Percentiles rank a stretch among this genome's conserved stretches.
Conservation (phyloP, 768 basidiomycete genomes). For the Pulveroboletus sp. region DNA sequence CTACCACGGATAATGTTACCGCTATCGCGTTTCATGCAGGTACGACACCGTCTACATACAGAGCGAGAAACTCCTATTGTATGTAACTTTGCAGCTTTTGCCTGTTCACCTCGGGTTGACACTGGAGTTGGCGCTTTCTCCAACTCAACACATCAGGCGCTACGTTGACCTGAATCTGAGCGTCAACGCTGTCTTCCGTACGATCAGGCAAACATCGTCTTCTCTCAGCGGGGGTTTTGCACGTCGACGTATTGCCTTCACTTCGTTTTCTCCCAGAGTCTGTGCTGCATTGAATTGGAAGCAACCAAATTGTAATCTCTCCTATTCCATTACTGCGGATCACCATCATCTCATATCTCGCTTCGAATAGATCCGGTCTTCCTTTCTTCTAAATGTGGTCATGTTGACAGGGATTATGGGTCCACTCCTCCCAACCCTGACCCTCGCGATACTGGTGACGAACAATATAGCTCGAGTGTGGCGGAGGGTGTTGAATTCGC, state of each 20-base stretch:
- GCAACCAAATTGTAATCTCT: conserved; percentile 84
- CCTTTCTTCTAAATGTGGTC: conserved; percentile 85
- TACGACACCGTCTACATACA: conserved; percentile 31
- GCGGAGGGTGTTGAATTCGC: conserved; percentile 92
- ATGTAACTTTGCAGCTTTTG: conserved; percentile 41
- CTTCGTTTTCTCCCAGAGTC: conserved; percentile 85
- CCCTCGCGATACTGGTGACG: conserved; percentile 39
- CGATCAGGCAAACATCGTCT: conserved; percentile 67
- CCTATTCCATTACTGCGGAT: conserved; percentile 19
- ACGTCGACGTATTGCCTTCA: conserved; percentile 83
- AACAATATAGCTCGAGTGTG: conserved; percentile 59
- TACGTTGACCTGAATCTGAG: conserved; percentile 71
- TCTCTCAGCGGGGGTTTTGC: conserved; percentile 45
- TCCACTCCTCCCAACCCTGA: conserved; percentile 37
- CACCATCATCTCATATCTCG: conserved; percentile 14
- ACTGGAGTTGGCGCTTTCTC: conserved; percentile 71
- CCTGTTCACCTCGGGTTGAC: conserved; percentile 66
- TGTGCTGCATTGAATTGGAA: conserved; percentile 97
- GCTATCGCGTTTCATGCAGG: conserved; percentile 71
- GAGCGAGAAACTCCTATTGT: conserved; percentile 1
- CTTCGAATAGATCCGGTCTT: conserved; percentile 81
- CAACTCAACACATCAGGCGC: conserved; percentile 44
- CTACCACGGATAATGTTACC: conserved; percentile 60
- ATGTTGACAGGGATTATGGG: conserved; percentile 38
- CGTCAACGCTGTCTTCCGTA: conserved; percentile 80